Percentiles rank a stretch among this genome's conserved stretches.
Evolutionary conservation across 176 grass and related monocot genomes (phyloP).

Genomic region (Eleusine indica): DNA sequence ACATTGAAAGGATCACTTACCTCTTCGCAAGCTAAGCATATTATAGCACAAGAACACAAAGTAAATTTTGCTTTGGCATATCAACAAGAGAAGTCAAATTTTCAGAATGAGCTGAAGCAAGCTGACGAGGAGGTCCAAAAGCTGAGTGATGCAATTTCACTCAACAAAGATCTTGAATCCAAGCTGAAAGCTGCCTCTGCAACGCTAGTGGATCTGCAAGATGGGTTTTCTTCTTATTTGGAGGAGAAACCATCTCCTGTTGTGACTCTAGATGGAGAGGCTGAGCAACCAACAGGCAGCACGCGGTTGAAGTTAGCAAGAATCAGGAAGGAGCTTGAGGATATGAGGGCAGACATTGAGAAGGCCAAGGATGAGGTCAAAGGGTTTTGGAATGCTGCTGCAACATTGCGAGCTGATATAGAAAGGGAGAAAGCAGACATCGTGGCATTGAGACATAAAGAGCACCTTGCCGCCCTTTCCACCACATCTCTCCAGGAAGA

Average conservation of each 20-base stretch:
- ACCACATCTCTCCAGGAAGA: constrained; percentile 60
- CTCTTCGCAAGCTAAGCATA: constrained; percentile 63
- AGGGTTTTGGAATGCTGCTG: constrained; percentile 52
- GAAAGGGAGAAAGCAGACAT: constrained; percentile 57
- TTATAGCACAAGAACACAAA: constrained; percentile 68
- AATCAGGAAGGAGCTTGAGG: constrained; percentile 57
- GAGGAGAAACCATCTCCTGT: constrained; percentile 34
- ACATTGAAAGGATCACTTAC: constrained; percentile 55
- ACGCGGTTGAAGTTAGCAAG: constrained; percentile 13
- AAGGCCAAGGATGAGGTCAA: constrained; percentile 65
- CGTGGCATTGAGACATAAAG: constrained; percentile 48
- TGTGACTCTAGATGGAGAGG: constrained; percentile 7
- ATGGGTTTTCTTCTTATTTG: constrained; percentile 49
- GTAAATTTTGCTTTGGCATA: constrained; percentile 54
- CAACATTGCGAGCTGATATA: constrained; percentile 61
- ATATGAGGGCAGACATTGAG: constrained; percentile 60
- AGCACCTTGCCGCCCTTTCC: constrained; percentile 36
- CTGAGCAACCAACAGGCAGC: not conserved
- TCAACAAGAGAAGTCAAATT: constrained; percentile 57
- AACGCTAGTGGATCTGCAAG: constrained; percentile 49
- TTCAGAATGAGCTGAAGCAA: constrained; percentile 71
- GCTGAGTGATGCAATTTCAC: constrained; percentile 38
- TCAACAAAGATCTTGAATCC: constrained; percentile 56
- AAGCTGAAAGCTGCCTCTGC: constrained; percentile 53
- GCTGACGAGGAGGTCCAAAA: constrained; percentile 52